These are phyloP conservation scores for Zoysia matrella DNA, from an alignment of 202 grass and related monocot genomes.

Conservation along the genomic window DNA sequence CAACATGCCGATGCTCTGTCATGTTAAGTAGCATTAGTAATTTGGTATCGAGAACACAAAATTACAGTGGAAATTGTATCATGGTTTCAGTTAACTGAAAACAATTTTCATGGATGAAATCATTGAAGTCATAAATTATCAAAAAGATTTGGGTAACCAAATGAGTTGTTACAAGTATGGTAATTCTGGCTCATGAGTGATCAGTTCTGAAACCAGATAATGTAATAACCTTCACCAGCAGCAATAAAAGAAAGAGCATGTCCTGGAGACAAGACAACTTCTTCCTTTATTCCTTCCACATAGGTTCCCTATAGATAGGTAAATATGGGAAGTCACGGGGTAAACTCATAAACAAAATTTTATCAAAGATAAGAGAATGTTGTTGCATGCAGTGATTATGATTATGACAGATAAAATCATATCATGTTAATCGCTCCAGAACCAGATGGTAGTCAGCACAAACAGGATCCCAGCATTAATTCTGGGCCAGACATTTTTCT, in stretches of 20 bases:
- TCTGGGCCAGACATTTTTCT: neutral
- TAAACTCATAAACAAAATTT: constrained; percentile 19
- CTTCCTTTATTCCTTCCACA: constrained; percentile 99
- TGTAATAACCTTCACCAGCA: constrained; percentile 87
- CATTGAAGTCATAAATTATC: neutral
- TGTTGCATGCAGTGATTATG: neutral
- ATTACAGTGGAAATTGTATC: constrained; percentile 27
- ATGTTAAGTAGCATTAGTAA: constrained; percentile 40
- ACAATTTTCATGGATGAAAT: neutral
- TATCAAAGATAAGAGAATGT: neutral
- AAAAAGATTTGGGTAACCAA: constrained; percentile 13
- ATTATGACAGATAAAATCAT: constrained; percentile 9
- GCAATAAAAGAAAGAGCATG: constrained; percentile 98
- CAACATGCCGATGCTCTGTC: constrained; percentile 93
- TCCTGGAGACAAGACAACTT: constrained; percentile 97
- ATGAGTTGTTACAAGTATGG: neutral
- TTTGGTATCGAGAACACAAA: constrained; percentile 4
- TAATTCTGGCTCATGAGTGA: neutral
- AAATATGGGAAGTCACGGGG: constrained; percentile 26
- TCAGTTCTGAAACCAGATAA: neutral
- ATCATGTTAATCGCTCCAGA: constrained; percentile 21
- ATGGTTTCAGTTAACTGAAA: neutral
- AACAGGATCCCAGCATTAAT: constrained; percentile 3
- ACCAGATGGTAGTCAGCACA: constrained; percentile 22
- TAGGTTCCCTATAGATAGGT: constrained; percentile 81